Evolutionary conservation across 129 eudicot genomes (phyloP).

Genomic region (Rutidosis leptorrhynchoides): DNA sequence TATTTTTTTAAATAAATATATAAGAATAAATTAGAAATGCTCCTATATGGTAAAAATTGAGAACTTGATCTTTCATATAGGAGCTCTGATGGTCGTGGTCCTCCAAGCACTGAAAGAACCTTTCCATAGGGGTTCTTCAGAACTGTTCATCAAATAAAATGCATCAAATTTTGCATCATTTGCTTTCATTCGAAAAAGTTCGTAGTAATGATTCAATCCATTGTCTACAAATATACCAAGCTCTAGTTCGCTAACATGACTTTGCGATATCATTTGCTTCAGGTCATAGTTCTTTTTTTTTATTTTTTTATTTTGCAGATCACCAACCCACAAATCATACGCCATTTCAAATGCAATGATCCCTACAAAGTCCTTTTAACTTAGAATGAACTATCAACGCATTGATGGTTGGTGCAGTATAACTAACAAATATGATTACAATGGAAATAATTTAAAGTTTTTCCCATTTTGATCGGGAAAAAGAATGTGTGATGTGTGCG

Average conservation of each 20-base stretch:
- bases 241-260: constrained; percentile 54
- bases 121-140: constrained; percentile 83
- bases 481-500: not conserved
- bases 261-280: constrained; percentile 58
- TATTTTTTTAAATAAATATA: too few species aligned
- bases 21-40: too few species aligned
- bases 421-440: not conserved
- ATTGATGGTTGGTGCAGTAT: not conserved
- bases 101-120: constrained; percentile 91
- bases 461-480: not conserved
- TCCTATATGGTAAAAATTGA: too few species aligned
- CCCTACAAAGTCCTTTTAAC: constrained; percentile 36
- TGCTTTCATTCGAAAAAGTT: constrained; percentile 73
- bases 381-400: not conserved
- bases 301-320: constrained; percentile 65
- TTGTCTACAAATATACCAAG: constrained; percentile 57
- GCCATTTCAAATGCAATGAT: constrained; percentile 68
- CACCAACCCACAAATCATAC: constrained; percentile 72
- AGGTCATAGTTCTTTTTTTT: constrained; percentile 58
- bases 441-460: not conserved
- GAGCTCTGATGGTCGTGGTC: constrained; percentile 85
- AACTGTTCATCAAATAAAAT: constrained; percentile 62
- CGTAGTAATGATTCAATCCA: constrained; percentile 59
- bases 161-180: constrained; percentile 79
- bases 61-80: constrained; percentile 42